Percentiles rank a stretch among this genome's conserved stretches.
These are phyloP conservation scores for Fraxinus excelsior DNA, from an alignment of 257 asterid genomes.

Conservation along the genomic window DNA sequence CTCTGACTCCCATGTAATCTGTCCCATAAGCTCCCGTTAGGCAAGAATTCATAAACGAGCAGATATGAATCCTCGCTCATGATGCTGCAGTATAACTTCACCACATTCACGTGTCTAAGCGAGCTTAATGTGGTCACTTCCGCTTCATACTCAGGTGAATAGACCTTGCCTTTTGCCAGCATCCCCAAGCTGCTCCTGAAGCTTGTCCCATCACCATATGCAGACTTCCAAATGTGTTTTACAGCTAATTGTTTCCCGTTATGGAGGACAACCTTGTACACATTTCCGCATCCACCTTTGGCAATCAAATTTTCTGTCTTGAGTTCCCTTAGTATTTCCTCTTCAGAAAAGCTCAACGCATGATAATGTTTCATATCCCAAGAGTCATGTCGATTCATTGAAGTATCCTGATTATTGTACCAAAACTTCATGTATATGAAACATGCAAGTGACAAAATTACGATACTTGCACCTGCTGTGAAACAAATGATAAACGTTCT, in stretches of 20 bases:
- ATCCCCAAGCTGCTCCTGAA: slow-evolving; percentile 34
- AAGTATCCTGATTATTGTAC: slow-evolving; percentile 15
- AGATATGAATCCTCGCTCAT: slow-evolving; percentile 48
- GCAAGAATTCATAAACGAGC: slow-evolving; percentile 45
- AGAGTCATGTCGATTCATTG: slow-evolving; percentile 32
- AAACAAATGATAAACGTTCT: slow-evolving; percentile 31
- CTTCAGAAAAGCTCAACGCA: slow-evolving; percentile 43
- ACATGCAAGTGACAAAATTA: slow-evolving; percentile 27
- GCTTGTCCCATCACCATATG: slow-evolving; percentile 14
- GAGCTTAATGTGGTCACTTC: slow-evolving; percentile 49
- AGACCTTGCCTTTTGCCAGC: slow-evolving; percentile 24
- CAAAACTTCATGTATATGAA: slow-evolving; percentile 29
- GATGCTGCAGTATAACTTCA: slow-evolving; percentile 47
- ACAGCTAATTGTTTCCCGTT: slow-evolving; percentile 46
- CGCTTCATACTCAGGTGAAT: slow-evolving; percentile 41
- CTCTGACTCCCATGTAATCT: slow-evolving; percentile 26
- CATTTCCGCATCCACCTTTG: slow-evolving; percentile 49
- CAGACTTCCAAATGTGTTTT: slow-evolving; percentile 43
- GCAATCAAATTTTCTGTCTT: slow-evolving; percentile 48
- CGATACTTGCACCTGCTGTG: slow-evolving; percentile 27
- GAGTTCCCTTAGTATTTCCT: slow-evolving; percentile 37
- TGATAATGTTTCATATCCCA: slow-evolving; percentile 46
- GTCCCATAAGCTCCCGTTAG: slow-evolving; percentile 55
- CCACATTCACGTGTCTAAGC: slow-evolving; percentile 48
- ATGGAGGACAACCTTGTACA: slow-evolving; percentile 35